Percentiles rank a stretch among this genome's conserved stretches.
phyloP scores from a whole-genome alignment of 495 filamentous ascomycete genomes.

The Entonaema liquescens region DNA sequence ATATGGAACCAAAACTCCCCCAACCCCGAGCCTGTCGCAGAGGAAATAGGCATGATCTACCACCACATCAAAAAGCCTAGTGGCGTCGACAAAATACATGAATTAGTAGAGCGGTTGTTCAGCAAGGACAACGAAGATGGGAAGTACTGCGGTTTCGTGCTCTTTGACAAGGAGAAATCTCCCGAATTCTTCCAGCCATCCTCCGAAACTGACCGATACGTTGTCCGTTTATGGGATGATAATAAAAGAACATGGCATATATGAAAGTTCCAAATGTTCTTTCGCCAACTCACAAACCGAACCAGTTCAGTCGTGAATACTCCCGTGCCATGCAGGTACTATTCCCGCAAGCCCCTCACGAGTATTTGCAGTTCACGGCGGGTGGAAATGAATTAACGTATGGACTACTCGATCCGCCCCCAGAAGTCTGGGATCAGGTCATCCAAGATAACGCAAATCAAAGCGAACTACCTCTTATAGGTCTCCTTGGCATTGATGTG shows the following conservation, averaged over 20 bases:
- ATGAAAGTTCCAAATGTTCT: conserved; percentile 33
- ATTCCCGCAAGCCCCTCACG: conserved; percentile 7
- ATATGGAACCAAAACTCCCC: conserved; percentile 23
- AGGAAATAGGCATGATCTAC: conserved; percentile 14
- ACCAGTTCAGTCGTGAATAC: conserved; percentile 36
- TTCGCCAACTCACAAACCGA: conserved; percentile 7
- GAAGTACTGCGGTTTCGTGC: conserved; percentile 28
- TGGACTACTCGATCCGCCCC: conserved; percentile 34
- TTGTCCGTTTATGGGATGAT: conserved; percentile 31
- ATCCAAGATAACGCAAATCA: neutral
- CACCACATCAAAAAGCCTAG: neutral
- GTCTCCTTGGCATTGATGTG: neutral
- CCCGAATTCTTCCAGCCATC: conserved; percentile 26
- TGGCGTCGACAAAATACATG: conserved; percentile 6
- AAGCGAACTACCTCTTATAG: conserved; percentile 4
- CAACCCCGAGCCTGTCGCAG: neutral
- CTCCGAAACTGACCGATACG: conserved; percentile 1
- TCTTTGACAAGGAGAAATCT: conserved; percentile 18
- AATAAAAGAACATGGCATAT: conserved; percentile 24
- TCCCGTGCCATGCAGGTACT: conserved; percentile 23
- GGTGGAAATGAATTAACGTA: conserved; percentile 4
- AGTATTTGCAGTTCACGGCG: conserved; percentile 13
- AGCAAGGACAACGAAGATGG: neutral
- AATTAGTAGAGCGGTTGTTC: conserved; percentile 19
- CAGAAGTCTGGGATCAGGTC: conserved; percentile 20